Conservation (phyloP, 805 yeast genomes). For the Yamadazyma nakazawae region DNA sequence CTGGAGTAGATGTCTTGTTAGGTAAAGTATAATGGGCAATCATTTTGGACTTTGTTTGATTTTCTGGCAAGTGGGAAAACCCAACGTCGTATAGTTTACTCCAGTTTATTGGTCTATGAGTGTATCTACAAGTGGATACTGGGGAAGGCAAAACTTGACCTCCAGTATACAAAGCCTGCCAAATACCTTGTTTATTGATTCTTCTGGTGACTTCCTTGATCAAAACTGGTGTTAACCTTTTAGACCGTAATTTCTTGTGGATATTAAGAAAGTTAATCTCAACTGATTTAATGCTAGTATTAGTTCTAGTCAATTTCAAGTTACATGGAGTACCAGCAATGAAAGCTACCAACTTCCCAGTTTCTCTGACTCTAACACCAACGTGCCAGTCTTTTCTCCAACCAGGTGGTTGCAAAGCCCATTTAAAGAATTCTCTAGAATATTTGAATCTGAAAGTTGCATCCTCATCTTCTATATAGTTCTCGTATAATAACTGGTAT, state of each 20-base stretch:
- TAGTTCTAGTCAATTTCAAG: constrained; percentile 54
- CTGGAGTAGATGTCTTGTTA: constrained; percentile 43
- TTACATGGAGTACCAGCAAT: constrained; percentile 85
- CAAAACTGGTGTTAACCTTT: constrained; percentile 89
- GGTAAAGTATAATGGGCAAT: constrained; percentile 60
- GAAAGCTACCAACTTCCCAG: constrained; percentile 82
- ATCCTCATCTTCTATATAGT: constrained; percentile 93
- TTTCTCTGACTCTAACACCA: constrained; percentile 81
- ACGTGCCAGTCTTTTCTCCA: constrained; percentile 87
- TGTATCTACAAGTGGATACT: constrained; percentile 79
- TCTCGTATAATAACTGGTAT: constrained; percentile 73
- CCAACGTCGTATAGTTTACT: constrained; percentile 84
- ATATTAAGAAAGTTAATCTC: constrained; percentile 94
- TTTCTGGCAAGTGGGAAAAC: constrained; percentile 74
- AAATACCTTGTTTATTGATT: constrained; percentile 76
- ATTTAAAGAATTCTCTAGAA: constrained; percentile 73
- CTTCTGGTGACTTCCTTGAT: constrained; percentile 93
- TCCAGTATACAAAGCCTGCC: constrained; percentile 96
- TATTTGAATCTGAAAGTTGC: constrained; percentile 91
- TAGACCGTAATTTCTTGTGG: constrained; percentile 90
- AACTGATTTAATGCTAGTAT: constrained; percentile 53
- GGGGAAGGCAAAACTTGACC: constrained; percentile 94
- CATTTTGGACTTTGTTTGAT: constrained; percentile 65
- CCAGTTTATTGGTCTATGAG: constrained; percentile 95
- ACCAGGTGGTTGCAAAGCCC: constrained; percentile 96